Conservation (phyloP, 345 rosid genomes). For the Aurinia saxatilis region DNA sequence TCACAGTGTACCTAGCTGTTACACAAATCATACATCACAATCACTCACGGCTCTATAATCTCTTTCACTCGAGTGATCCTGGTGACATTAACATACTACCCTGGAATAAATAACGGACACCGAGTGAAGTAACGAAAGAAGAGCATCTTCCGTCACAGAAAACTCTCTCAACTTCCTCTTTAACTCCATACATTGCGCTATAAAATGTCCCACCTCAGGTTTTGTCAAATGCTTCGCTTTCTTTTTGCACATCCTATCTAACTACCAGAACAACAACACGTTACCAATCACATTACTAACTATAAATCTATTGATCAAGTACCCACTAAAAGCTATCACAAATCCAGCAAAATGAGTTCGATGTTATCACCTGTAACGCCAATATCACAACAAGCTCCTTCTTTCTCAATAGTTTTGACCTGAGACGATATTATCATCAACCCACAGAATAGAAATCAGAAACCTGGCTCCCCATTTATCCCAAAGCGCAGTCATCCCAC, state of each 20-base stretch:
- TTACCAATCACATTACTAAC: background rate
- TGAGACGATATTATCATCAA: constrained; percentile 90
- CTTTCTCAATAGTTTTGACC: constrained; percentile 86
- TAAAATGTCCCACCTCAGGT: constrained; percentile 94
- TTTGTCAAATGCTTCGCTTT: constrained; percentile 85
- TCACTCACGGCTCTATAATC: no score
- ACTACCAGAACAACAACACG: constrained; percentile 41
- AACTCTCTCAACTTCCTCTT: constrained; percentile 90
- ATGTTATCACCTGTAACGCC: constrained; percentile 59
- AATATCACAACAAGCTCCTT: constrained; percentile 84
- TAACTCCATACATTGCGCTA: constrained; percentile 89
- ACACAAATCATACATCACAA: no score
- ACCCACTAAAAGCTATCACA: no score
- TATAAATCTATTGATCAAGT: no score
- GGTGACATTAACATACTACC: constrained; percentile 74
- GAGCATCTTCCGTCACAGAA: constrained; percentile 89
- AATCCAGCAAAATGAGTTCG: no score
- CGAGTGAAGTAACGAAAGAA: constrained; percentile 66
- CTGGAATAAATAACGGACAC: constrained; percentile 87
- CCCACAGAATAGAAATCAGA: constrained; percentile 73
- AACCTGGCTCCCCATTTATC: constrained; percentile 95
- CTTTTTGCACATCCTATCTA: constrained; percentile 93
- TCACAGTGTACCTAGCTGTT: constrained; percentile 54
- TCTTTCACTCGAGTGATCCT: constrained; percentile 93
- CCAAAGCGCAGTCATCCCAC: constrained; percentile 90